A percentile compares a stretch with the other conserved stretches of the same genome.
Conservation (phyloP, 345 rosid genomes). For the Aurinia saxatilis region DNA sequence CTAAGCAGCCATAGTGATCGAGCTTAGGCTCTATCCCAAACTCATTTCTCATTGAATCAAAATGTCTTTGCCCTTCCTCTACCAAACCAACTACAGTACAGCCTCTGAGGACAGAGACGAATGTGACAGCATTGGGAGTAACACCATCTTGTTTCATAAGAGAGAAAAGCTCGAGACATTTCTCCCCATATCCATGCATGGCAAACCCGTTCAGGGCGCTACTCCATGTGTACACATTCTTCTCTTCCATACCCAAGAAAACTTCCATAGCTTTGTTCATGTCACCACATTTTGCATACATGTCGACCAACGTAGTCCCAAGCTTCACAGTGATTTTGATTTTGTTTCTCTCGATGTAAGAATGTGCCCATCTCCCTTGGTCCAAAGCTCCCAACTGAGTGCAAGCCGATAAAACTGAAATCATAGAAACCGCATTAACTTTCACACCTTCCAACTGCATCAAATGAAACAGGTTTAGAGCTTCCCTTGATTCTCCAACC, state of each 20-base stretch:
- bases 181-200: slow-evolving; percentile 43
- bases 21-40: slow-evolving; percentile 46
- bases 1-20: slow-evolving; percentile 74
- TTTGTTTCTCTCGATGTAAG: slow-evolving; percentile 43
- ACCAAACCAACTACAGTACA: slow-evolving; percentile 53
- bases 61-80: slow-evolving; percentile 43
- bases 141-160: slow-evolving; percentile 38
- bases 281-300: slow-evolving; percentile 58
- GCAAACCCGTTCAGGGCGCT: slow-evolving; percentile 52
- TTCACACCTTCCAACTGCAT: slow-evolving; percentile 58
- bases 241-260: slow-evolving; percentile 46
- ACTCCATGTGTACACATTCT: slow-evolving; percentile 56
- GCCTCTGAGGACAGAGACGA: slow-evolving; percentile 47
- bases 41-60: slow-evolving; percentile 39
- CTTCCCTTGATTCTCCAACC: slow-evolving; percentile 41
- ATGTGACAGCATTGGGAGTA: slow-evolving; percentile 46
- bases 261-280: slow-evolving; percentile 50
- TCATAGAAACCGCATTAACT: slow-evolving; percentile 48
- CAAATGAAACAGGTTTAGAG: slow-evolving; percentile 41
- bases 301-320: slow-evolving; percentile 55
- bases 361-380: slow-evolving; percentile 65
- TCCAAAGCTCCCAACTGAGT: slow-evolving; percentile 50
- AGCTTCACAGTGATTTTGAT: slow-evolving; percentile 38
- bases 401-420: slow-evolving; percentile 55
- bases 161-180: slow-evolving; percentile 48